Conservation (phyloP, 306 rosid species). For the Citrullus amarus region DNA sequence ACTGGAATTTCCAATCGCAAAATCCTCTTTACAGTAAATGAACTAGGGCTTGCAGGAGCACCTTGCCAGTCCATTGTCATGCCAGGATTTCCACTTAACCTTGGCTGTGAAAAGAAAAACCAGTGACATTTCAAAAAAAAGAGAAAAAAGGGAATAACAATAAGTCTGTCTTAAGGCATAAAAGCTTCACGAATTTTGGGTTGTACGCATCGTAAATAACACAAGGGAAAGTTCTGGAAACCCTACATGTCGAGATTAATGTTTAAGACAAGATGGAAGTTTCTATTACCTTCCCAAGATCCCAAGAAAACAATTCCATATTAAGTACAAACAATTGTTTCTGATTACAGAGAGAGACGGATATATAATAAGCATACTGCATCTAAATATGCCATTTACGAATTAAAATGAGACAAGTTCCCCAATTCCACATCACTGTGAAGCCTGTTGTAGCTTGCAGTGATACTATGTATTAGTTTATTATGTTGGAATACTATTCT, state of each 20-base stretch:
- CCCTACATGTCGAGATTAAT: not conserved
- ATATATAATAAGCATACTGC: not conserved
- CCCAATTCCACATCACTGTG: not conserved
- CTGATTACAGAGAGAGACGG: not conserved
- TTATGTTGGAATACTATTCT: not conserved
- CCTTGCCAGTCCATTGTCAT: conserved; percentile 99
- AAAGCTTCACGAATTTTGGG: not conserved
- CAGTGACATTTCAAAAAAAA: not conserved
- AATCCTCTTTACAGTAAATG: conserved; percentile 77
- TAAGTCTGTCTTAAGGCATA: not conserved
- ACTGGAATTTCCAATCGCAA: conserved; percentile 90
- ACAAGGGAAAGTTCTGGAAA: not conserved
- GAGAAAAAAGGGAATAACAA: no score
- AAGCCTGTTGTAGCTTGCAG: not conserved
- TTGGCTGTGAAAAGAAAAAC: conserved; percentile 26
- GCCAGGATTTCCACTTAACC: conserved; percentile 72
- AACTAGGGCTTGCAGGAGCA: conserved; percentile 89
- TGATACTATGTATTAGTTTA: not conserved
- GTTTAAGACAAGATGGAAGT: not conserved
- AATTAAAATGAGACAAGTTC: not conserved
- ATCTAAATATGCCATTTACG: not conserved
- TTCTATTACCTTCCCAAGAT: not conserved
- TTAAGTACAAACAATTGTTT: not conserved
- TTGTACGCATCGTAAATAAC: not conserved
- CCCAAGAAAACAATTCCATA: not conserved